Evolutionary conservation across 257 asterid genomes (phyloP).

Genomic region (Coffea eugenioides): DNA sequence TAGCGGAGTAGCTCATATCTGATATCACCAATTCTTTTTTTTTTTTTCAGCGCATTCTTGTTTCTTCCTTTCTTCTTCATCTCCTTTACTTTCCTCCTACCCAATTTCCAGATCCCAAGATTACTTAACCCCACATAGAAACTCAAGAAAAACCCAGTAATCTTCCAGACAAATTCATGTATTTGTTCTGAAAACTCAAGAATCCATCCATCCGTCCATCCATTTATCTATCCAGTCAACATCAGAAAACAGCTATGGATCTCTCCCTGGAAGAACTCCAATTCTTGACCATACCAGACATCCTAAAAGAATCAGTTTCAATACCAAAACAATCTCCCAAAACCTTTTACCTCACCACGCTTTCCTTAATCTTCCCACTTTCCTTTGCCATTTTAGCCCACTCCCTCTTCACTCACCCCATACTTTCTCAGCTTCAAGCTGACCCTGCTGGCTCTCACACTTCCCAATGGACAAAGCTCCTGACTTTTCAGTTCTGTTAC

Average conservation of each 20-base stretch:
- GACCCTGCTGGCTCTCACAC: slow-evolving; percentile 45
- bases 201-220: neutral
- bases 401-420: slow-evolving; percentile 86
- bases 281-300: slow-evolving; percentile 52
- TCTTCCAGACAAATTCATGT: neutral
- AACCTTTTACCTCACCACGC: slow-evolving; percentile 75
- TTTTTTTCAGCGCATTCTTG: neutral
- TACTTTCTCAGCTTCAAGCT: slow-evolving; percentile 60
- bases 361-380: slow-evolving; percentile 72
- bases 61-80: neutral
- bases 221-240: neutral
- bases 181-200: neutral
- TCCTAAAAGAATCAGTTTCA: slow-evolving; percentile 66
- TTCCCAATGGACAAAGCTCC: slow-evolving; percentile 74
- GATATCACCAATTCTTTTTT: neutral
- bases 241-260: slow-evolving; percentile 47
- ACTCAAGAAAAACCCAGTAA: neutral
- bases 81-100: neutral
- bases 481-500: slow-evolving; percentile 71
- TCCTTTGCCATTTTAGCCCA: slow-evolving; percentile 94
- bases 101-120: neutral
- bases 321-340: slow-evolving; percentile 84
- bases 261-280: slow-evolving; percentile 81
- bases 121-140: neutral
- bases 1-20: neutral